phyloP scores from a whole-genome alignment of 148 eudicot species.

The Dianthus caryophyllus region DNA sequence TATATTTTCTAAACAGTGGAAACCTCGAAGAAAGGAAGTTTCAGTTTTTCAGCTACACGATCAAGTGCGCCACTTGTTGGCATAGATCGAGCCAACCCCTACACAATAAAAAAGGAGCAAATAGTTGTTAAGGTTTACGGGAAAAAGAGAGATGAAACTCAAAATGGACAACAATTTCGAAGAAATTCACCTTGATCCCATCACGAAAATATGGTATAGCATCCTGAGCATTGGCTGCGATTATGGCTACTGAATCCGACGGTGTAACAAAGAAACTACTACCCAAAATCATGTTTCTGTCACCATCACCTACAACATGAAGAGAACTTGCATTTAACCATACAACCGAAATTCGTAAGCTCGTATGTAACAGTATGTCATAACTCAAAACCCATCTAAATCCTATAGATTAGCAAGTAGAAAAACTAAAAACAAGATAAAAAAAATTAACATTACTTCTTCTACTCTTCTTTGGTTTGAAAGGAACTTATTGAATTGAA shows the following conservation, averaged over 20 bases:
- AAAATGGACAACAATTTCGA: not conserved
- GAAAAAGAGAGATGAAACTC: not conserved
- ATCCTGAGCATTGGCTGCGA: conserved; percentile 91
- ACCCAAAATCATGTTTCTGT: conserved; percentile 97
- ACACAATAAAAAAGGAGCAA: conserved; percentile 13
- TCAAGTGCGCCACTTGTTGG: conserved; percentile 99
- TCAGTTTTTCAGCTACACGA: conserved; percentile 81
- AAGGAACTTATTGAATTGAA: too few species aligned
- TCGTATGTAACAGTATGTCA: not conserved
- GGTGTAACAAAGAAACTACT: conserved; percentile 89
- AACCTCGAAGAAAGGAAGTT: conserved; percentile 95
- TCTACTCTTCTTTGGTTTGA: conserved; percentile 4
- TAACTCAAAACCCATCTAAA: not conserved
- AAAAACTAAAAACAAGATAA: not conserved
- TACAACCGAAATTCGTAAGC: not conserved
- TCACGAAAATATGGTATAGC: conserved; percentile 80
- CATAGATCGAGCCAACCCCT: conserved; percentile 99
- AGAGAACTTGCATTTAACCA: conserved; percentile 1
- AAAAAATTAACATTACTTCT: not conserved
- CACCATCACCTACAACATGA: conserved; percentile 82
- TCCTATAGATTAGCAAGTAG: not conserved
- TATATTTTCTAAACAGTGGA: not conserved
- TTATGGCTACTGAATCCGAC: conserved; percentile 96
- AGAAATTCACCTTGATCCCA: conserved; percentile 64
- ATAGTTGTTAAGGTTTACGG: not conserved